Evolutionary conservation across 805 yeast genomes (phyloP), one percentile per base, ranked within the genome.

Genomic region (Priceomyces medius): DNA sequence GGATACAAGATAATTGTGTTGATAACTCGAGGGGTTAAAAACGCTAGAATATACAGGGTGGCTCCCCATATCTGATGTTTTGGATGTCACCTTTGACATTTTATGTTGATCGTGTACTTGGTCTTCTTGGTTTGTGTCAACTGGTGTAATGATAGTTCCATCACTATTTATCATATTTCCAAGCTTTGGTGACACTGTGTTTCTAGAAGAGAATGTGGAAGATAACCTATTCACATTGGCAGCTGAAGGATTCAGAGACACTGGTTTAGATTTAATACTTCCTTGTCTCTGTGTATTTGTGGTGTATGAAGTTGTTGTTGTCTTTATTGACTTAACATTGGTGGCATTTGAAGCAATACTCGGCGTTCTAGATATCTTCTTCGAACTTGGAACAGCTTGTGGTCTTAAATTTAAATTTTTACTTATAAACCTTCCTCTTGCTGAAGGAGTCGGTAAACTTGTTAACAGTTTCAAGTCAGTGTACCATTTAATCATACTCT

Each of bases 401-500:
- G 28, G 16, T 12, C 29, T 36, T 18, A 31, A 24, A n/a, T 42
- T 50, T 13, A 44, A 45, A 14, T 49, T 56, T 47, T 64, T 66
- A 37, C 49, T 48, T 42, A 67, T 49, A 40, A 49, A 68, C 36
- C 73, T 66, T 1, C 83, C 73, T 55, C 87, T 72, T 10, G 83
- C 73, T 20, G 73, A 64, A 2, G 88, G 80, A n/a, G 77, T 76
- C 16, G 82, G 69, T 44, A 85, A 69, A 12, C 74, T 63, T 2
- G 93, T 84, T 51, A 89, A 70, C 35, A 70, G 71, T 58, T 82
- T 81, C 50, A 91, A 72, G 56, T 86, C 95, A 49, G 78, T 78
- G 62, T 78, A 87, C 99, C 99, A 91, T 29, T 72, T 75, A 59
- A 83, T 79, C 91, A 89, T 87, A 23, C 76, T 63, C 31, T 82